Conservation (phyloP, 331 rosid genomes). For the Dryas integrifolia region DNA sequence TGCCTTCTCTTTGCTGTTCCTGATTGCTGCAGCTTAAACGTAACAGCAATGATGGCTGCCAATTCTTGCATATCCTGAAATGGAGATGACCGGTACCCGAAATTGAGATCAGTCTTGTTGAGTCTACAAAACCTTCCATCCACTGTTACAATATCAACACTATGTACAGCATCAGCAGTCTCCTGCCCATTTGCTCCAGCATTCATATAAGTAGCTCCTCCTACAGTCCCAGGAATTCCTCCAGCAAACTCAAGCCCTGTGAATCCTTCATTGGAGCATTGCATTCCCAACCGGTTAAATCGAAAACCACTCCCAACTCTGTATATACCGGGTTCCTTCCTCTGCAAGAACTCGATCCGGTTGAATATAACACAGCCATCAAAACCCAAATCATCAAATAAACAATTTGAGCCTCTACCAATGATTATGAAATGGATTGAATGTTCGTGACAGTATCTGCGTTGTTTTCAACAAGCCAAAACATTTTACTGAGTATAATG, state of each 20-base stretch:
- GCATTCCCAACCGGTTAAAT: slow-evolving; percentile 24
- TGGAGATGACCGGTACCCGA: slow-evolving; percentile 29
- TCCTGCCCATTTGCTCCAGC: slow-evolving; percentile 44
- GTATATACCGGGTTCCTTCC: slow-evolving; percentile 18
- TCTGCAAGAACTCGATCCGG: slow-evolving; percentile 34
- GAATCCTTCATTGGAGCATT: slow-evolving; percentile 36
- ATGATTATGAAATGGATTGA: slow-evolving; percentile 25
- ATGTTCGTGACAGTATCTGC: slow-evolving; percentile 34
- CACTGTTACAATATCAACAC: slow-evolving; percentile 25
- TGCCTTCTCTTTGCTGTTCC: slow-evolving; percentile 22
- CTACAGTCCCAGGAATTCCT: slow-evolving; percentile 37
- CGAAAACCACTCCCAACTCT: slow-evolving; percentile 38
- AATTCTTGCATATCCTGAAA: slow-evolving; percentile 32
- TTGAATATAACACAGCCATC: slow-evolving; percentile 38
- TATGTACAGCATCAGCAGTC: slow-evolving; percentile 25
- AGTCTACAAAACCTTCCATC: slow-evolving; percentile 24
- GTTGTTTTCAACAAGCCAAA: background rate
- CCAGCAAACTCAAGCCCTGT: slow-evolving; percentile 35
- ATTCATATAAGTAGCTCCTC: slow-evolving; percentile 38
- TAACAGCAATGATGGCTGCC: slow-evolving; percentile 34
- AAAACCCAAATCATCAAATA: slow-evolving; percentile 34
- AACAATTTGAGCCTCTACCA: slow-evolving; percentile 39
- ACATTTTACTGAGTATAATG: background rate
- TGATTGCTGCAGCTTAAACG: slow-evolving; percentile 25
- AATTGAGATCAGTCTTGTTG: slow-evolving; percentile 19